phyloP scores from a whole-genome alignment of 306 rosid species.

The Vachellia collinsii region DNA sequence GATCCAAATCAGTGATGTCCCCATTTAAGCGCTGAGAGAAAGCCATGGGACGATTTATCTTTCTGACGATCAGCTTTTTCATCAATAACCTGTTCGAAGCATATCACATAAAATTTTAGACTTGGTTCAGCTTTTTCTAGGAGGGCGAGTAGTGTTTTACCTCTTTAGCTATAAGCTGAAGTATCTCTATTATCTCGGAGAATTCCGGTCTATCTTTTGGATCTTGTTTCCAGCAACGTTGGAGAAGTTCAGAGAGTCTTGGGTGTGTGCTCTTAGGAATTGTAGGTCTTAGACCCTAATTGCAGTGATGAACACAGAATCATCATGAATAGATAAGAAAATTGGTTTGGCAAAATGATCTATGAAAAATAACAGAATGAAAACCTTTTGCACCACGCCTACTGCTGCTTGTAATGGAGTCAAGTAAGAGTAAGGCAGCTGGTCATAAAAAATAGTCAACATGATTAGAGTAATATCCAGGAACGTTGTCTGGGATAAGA shows the following conservation, averaged over 20 bases:
- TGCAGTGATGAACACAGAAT: conserved; percentile 35
- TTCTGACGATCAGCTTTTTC: conserved; percentile 42
- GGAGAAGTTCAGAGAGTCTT: conserved; percentile 73
- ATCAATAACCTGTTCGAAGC: conserved; percentile 54
- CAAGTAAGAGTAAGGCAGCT: conserved; percentile 87
- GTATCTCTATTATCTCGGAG: conserved; percentile 73
- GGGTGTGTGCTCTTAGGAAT: conserved; percentile 79
- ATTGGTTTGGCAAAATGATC: neutral
- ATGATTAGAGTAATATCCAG: conserved; percentile 20
- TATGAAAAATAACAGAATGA: conserved; percentile 9
- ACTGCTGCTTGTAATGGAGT: conserved; percentile 99
- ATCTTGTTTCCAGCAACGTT: conserved; percentile 88
- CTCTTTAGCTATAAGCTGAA: conserved; percentile 71
- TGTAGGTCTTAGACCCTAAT: conserved; percentile 78
- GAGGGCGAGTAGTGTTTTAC: conserved; percentile 41
- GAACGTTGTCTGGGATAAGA: conserved; percentile 12
- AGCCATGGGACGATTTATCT: conserved; percentile 60
- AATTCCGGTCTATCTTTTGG: conserved; percentile 77
- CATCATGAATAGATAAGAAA: conserved; percentile 19
- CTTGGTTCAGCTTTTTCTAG: conserved; percentile 8
- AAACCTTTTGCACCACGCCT: conserved; percentile 97
- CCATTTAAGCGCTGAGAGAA: conserved; percentile 70
- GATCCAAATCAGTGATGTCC: conserved; percentile 50
- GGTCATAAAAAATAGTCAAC: conserved; percentile 38
- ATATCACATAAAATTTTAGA: conserved; percentile 24